phyloP scores from a whole-genome alignment of 2,329 filamentous ascomycete species.

The Fusarium papillatum region DNA sequence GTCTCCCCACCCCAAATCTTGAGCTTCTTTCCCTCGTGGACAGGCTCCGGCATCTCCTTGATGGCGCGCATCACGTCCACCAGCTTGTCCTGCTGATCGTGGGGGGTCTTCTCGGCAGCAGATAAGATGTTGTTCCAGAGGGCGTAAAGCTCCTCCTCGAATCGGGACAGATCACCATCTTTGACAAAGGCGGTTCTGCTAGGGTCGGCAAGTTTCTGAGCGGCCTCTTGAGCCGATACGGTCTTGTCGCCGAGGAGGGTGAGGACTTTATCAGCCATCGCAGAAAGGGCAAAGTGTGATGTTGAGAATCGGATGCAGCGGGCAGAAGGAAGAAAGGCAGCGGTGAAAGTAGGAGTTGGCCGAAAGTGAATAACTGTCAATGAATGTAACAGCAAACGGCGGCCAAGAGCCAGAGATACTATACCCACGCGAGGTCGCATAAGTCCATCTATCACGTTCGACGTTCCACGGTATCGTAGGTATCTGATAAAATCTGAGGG shows the following conservation, averaged over 20 bases:
- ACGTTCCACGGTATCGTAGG: background rate
- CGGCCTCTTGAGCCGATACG: conserved; percentile 22
- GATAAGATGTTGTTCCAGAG: conserved; percentile 32
- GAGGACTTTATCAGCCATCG: conserved; percentile 26
- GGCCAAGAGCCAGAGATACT: background rate
- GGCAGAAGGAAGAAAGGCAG: background rate
- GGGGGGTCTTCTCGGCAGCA: conserved; percentile 35
- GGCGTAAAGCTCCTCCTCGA: conserved; percentile 23
- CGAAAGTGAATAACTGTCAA: background rate
- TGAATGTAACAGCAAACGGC: conserved; percentile 9
- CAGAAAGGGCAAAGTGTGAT: background rate
- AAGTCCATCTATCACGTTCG: conserved; percentile 3
- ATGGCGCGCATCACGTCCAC: conserved; percentile 37
- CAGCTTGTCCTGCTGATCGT: conserved; percentile 37
- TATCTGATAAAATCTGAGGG: conserved; percentile 8
- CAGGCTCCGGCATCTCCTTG: conserved; percentile 20
- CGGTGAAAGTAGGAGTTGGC: background rate
- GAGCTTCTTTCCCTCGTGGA: conserved; percentile 23
- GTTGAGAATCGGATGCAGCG: background rate
- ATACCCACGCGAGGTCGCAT: background rate
- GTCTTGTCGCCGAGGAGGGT: conserved; percentile 13
- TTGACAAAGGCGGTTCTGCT: conserved; percentile 22
- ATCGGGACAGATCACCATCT: conserved; percentile 16
- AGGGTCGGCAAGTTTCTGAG: conserved; percentile 19
- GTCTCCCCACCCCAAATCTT: conserved; percentile 33